Evolutionary conservation across 768 basidiomycete species (phyloP).

Genomic region (Russula ochroleuca): DNA sequence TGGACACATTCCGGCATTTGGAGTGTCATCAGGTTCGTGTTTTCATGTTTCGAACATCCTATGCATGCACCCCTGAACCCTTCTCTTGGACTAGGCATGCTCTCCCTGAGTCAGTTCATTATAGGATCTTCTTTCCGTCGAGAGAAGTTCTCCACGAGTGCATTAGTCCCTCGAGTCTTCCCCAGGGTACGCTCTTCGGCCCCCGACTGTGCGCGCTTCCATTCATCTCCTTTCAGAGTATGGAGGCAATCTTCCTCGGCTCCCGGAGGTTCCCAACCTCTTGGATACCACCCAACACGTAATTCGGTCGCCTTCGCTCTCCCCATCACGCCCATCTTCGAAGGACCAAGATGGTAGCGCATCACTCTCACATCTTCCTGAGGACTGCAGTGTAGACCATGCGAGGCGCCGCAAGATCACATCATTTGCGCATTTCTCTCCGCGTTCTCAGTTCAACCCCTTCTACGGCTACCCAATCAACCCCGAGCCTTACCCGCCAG

Average conservation of each 20-base stretch:
- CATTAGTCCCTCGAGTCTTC: constrained; percentile 51
- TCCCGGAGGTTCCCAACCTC: constrained; percentile 46
- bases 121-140: constrained; percentile 64
- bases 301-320: constrained; percentile 5
- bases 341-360: constrained; percentile 5
- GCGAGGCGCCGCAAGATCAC: constrained; percentile 19
- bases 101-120: constrained; percentile 55
- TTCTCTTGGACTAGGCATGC: constrained; percentile 44
- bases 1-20: constrained; percentile 70
- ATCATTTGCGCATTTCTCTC: constrained; percentile 36
- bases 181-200: constrained; percentile 46
- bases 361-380: not conserved
- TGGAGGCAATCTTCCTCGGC: constrained; percentile 55
- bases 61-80: constrained; percentile 1
- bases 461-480: constrained; percentile 68
- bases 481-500: constrained; percentile 31
- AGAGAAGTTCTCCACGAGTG: constrained; percentile 50
- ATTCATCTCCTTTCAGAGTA: constrained; percentile 49
- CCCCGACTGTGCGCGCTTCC: constrained; percentile 14
- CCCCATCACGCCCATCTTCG: constrained; percentile 13
- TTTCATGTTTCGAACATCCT: not conserved
- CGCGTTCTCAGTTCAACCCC: constrained; percentile 62
- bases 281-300: constrained; percentile 11
- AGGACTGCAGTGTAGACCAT: not conserved
- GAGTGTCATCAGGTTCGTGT: constrained; percentile 54